Evolutionary conservation across 805 yeast genomes (phyloP), one percentile per base, ranked within the genome.

Genomic region (Cyberlindnera bimundalis): DNA sequence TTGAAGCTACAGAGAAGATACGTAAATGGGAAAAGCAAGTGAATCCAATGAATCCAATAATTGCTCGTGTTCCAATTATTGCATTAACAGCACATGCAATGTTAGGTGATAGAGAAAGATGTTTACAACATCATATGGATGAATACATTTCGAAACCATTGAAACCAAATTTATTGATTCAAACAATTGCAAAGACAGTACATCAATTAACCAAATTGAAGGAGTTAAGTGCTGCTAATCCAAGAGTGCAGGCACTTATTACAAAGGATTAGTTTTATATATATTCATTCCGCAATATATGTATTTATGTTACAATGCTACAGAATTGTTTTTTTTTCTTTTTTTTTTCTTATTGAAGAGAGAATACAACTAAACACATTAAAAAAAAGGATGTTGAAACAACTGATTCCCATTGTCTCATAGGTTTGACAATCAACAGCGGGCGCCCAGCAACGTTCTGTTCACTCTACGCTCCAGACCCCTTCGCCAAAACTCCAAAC

Each of bases 51-150:
- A 81, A 79, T 56, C 74, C 81, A 7, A 71, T 82, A 35, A 73
- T 84, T 24, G 78, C 81, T 45, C 73, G 95, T 45, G 83, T 91
- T 1, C 96, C 96, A 14, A 86, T 86, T 51, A 86, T 86, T 53
- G 96, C 96, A 2, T 70, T 86, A 42, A 87, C 96, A 1, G 96
- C 96, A 0, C 96, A 87, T 62, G 96, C 96, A 2, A 87, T 87
- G 96, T 68, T 87, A 67, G 96, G 96, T 34, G 95, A 87, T 61
- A 68, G 95, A 36, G 96, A 87, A 58, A 73, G 84, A 53, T 86
- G 95, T 43, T 67, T 87, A 62, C 84, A 84, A 45, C 88, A 89
- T 34, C 93, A 88, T 48, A 87, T 87, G 96, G 96, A 87, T 61
- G 96, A 87, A 60, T 87, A 87, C 57, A 74, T 87, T 36, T 82